Evolutionary conservation across 2,329 filamentous ascomycete species (phyloP), one percentile per base, ranked within the genome.

Genomic region (Epichloe typhina): DNA sequence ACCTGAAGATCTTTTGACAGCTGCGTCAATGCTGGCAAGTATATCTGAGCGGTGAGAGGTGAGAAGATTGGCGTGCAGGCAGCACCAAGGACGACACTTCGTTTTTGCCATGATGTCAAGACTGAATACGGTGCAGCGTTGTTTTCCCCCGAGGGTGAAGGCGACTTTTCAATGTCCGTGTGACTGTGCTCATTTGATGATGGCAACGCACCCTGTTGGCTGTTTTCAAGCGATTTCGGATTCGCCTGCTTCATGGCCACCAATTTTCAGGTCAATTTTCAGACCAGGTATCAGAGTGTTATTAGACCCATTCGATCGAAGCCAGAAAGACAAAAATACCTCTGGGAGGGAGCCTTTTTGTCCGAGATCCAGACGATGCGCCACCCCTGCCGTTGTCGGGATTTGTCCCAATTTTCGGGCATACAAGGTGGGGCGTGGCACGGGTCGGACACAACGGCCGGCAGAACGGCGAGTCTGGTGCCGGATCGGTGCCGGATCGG

Each of bases 1-100:
- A 79, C 71, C 21, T 68, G 31, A 8, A 79, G 64, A 40, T 76
- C 73, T 2, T 66, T 54, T 7, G 76, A 70, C 9, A 80, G 65
- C 6, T 68, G 63, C 15, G 70, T 69, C 31, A 79, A 59, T 0
- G 76, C 76, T 2, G 76, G 77, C 47, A 77, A 72, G 64, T 79
- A 80, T 19, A 78, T 77, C 43, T 75, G 68, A 3, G 70, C 69
- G 0, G 70, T 71, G 44, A 74, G 59, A 3, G 71, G 71, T 7
- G 71, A 74, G 58, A 73, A 71, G 58, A 73, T 64, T 37, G 69
- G 69, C 5, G 63, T 64, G 4, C 63, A 46, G 2, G 70, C 61
- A 3, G 66, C 68, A 4, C 59, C 65, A 4, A 72, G 53, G n/a
- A 72, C 66, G 40, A 73, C 66, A 41, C 62, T 50, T 5, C 66